Evolutionary conservation across 257 asterid species (phyloP), one percentile per base, ranked within the genome.

Genomic region (Marsdenia floribunda): DNA sequence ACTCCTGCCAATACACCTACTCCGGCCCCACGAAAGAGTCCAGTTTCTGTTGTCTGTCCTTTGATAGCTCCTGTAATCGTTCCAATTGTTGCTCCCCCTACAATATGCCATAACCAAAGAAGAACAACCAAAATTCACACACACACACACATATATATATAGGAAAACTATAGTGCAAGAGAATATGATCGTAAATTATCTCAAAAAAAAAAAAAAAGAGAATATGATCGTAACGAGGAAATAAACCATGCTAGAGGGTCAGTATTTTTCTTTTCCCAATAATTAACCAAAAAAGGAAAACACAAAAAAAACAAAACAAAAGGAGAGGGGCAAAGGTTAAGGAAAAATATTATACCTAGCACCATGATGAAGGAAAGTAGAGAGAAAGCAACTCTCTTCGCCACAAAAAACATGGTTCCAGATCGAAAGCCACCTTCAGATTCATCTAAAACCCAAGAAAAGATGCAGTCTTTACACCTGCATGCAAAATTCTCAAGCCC

Each of bases 21-120:
- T 49, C 92, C 97, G 2, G 89, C 88, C 76, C 97, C 98, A 35
- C 98, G 93, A 15, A 88, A 71, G 6, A 93, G 78, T 11, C 98
- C 98, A 2, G 96, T 91, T 81, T 93, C 98, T 4, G 98, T 93
- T 4, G 98, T 91, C 74, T 91, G 98, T 40, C 98, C 98, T 83
- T 93, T 93, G 54, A 93, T 79, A 4, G 96, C 96, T 67, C 98
- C 98, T 46, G 90, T 86, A 37, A 91, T 79, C 54, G 88, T 82
- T 77, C 98, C 98, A 4, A 93, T 72, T 0, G 74, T 76, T 35
- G 98, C 96, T 76, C 98, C 98, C 75, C 98, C 98, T 93, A 38
- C 74, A 74, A n/a, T n/a, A 2, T 40, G 29, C 33, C 60, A 29
- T 37, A 72, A n/a, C 12, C 46, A 40, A 57, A 9, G 15, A 47